phyloP scores from a whole-genome alignment of 2,329 filamentous ascomycete genomes.

The Colletotrichum tropicicola region DNA sequence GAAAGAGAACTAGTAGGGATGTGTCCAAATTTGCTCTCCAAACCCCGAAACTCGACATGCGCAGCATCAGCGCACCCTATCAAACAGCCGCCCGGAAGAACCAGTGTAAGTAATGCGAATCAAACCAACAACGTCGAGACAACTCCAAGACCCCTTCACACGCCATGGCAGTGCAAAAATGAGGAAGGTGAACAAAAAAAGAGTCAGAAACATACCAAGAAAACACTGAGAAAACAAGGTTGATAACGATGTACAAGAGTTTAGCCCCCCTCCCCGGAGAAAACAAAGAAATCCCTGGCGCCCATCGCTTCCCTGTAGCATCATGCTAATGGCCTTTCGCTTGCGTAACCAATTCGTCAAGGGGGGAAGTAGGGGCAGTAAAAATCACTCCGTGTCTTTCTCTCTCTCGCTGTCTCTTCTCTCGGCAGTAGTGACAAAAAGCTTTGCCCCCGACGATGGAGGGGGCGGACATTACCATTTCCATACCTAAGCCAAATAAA shows the following conservation, averaged over 20 bases:
- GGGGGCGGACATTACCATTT: conserved; percentile 22
- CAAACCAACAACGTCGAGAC: neutral
- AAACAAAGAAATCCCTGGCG: conserved; percentile 1
- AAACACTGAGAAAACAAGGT: too few relatives aligned
- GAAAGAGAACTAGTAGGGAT: neutral
- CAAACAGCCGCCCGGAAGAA: neutral
- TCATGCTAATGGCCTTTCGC: conserved; percentile 13
- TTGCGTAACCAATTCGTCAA: conserved; percentile 21
- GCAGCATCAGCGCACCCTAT: neutral
- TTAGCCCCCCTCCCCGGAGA: neutral
- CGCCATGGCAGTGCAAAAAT: conserved; percentile 4
- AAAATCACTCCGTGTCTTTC: neutral
- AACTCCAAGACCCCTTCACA: neutral
- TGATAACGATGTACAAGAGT: conserved; percentile 17
- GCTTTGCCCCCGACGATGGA: neutral
- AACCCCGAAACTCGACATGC: neutral
- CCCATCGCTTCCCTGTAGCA: conserved; percentile 19
- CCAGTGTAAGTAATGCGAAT: neutral
- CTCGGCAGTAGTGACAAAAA: neutral
- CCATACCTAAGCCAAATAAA: conserved; percentile 1
- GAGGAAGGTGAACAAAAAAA: neutral
- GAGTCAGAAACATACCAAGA: neutral
- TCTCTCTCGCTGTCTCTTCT: neutral
- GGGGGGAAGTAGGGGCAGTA: neutral
- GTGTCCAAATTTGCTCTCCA: neutral